Evolutionary conservation across 2,329 filamentous ascomycete species (phyloP), one percentile per base, ranked within the genome.

Genomic region (Colletotrichum noveboracense): DNA sequence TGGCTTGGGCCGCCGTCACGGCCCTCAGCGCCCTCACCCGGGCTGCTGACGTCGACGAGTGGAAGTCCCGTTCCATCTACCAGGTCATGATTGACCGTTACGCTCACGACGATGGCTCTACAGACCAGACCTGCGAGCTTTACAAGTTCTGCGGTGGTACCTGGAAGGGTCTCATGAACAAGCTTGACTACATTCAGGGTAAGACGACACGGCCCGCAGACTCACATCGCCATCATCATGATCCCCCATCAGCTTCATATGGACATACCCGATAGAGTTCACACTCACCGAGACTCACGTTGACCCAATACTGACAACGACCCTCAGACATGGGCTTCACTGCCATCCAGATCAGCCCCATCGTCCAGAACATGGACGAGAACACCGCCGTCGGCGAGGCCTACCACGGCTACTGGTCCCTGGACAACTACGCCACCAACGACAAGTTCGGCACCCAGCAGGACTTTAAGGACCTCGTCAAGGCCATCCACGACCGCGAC

Each of bases 281-380:
- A 32, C 60, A 30, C 34, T 56, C 9, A 21, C 70, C 16, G 4
- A 24, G 18, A 16, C 21, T 52, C 52, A 24, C 30, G n/a, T 52
- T 52, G 43, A 52, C 43, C 43, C 43, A 21, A 52, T 13, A 34
- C 68, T 74, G 18, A 74, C 71, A 18, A 55, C 24, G 21, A n/a
- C 48, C 10, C 43, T 14, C 70, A 75, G 73, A 68, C 58, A 75
- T 75, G 73, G 73, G 73, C 64, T 75, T 75, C 70, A 75, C 69
- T n/a, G 90, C 90, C 52, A 84, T 91, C 67, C 89, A 89, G 88
- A 91, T 92, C 76, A 91, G 89, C 3, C 91, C 90, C 0, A 85
- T 92, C 13, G 87, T 90, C 83, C 1, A 87, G 86, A 87, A 79
- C 77, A 86, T 81, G 38, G 70, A 75, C 48, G 73, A 73, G 12